Evolutionary conservation across 441 rosid species (phyloP), one percentile per base, ranked within the genome.

Genomic region (Sinapis alba): DNA sequence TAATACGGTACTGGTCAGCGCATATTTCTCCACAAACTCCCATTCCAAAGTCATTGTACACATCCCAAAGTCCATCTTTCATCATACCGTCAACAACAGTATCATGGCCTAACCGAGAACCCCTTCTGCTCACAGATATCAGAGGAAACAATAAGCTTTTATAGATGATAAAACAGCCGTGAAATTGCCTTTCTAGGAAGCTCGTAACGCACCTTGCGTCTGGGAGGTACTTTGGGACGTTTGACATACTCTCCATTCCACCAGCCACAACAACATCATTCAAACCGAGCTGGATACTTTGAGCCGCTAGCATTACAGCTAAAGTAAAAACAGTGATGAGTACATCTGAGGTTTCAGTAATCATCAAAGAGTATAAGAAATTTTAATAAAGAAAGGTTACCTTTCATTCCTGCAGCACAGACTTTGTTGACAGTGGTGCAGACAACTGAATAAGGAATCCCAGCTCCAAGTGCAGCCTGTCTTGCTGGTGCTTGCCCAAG

Each of bases 401-500:
- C 18, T 89, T 95, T 95, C 97, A 92, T 89, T 75, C 98, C 96
- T 1, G 97, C 82, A 59, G 99, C 77, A 62, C 97, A 94, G 43
- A 92, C 99, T 92, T 94, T 94, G 83, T 94, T 90, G 47, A 94
- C 83, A 72, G 94, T 90, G 66, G 97, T 94, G 82, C 99, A 95
- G 76, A 88, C 72, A 5, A 88, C 98, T 0, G 98, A 92, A 86
- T 92, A 81, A 21, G 97, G 98, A 61, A 95, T 86, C 26, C 93
- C 94, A 3, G 99, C 97, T 50, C 94, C 98, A 76, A 95, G 81
- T 41, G 99, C 95, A 68, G 98, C 99, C 75, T 95, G 99, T 76
- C 97, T 90, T 38, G 99, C 98, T 51, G 98, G 98, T 83, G 99
- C 98, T 79, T 93, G 98, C 45, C 98, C 99, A 79, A 95, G 87